Evolutionary conservation across 2,329 filamentous ascomycete genomes (phyloP), one percentile per base, ranked within the genome.

Genomic region (Botrytis fragariae): DNA sequence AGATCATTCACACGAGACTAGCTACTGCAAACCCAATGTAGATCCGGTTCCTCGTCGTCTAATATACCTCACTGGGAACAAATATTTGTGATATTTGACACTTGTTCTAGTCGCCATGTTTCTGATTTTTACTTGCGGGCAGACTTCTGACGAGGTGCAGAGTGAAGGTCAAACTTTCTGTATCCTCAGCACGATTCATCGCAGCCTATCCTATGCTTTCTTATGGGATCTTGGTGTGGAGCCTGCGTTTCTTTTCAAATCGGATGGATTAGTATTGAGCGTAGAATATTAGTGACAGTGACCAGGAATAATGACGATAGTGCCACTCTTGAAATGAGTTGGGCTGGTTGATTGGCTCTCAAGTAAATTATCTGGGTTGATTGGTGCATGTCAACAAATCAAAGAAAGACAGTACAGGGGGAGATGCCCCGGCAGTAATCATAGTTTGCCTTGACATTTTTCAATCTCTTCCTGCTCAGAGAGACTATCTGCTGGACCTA

Each of bases 141-240:
- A 16, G n/a, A 29, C 8, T 54, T 29, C 7, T n/a, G 5, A 0
- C 6, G 18, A 54, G 25, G 25, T 1, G 5, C n/a, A 0, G 16
- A 54, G 25, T 29, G 51, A 29, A 54, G 6, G 14, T 54, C 6
- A 54, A 3, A 54, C 51, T 18, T 16, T 18, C 12, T 8, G 8
- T 16, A 54, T 54, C n/a, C 5, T 29, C 4, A 18, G n/a, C n/a
- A n/a, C n/a, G n/a, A n/a, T n/a, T n/a, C n/a, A n/a, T 54, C n/a
- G 51, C 6, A 29, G 29, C 51, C 25, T 54, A 25, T n/a, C 0
- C n/a, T 12, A 12, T 29, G 6, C 12, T 54, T 54, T 29, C 51
- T 29, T 54, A 8, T 51, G 14, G 51, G 51, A 29, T 54, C 3
- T 16, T 54, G n/a, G 4, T 54, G 59, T 14, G 35, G 22, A 10